phyloP scores from a whole-genome alignment of 1,284 basidiomycete genomes.

The Malassezia globosa region DNA sequence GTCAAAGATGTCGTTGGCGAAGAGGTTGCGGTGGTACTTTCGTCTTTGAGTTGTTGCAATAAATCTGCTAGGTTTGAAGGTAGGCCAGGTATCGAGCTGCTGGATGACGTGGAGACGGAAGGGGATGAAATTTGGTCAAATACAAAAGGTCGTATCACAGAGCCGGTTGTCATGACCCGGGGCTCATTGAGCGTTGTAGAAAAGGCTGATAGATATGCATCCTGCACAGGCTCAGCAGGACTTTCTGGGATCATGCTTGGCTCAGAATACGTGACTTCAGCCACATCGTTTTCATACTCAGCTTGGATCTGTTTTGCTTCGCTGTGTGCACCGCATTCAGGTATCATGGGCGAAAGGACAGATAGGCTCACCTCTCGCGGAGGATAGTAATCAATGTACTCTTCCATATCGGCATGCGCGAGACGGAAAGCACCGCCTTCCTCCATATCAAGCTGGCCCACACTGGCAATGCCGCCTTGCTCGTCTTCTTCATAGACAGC shows the following conservation, averaged over 20 bases:
- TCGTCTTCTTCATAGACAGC: slow-evolving; percentile 27
- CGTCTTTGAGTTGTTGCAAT: slow-evolving; percentile 2
- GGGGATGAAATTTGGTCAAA: neutral
- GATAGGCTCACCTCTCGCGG: neutral
- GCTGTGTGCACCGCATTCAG: slow-evolving; percentile 7
- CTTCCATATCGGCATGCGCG: slow-evolving; percentile 29
- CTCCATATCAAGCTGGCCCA: slow-evolving; percentile 20
- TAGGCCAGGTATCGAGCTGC: slow-evolving; percentile 1
- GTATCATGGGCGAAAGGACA: neutral
- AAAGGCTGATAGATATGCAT: slow-evolving; percentile 5
- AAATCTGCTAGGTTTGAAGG: slow-evolving; percentile 1
- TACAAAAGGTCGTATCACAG: neutral
- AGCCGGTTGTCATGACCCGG: slow-evolving; percentile 4
- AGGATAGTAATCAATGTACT: slow-evolving; percentile 26
- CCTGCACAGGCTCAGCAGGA: slow-evolving; percentile 5
- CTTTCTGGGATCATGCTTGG: slow-evolving; percentile 7
- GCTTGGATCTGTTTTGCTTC: slow-evolving; percentile 10
- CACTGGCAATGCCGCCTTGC: slow-evolving; percentile 1
- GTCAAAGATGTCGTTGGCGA: neutral
- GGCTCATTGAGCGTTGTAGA: slow-evolving; percentile 1
- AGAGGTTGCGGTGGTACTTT: neutral
- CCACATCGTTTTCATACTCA: slow-evolving; percentile 5
- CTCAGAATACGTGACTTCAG: neutral
- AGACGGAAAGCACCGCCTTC: slow-evolving; percentile 28
- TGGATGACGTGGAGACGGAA: neutral